Percentiles rank a stretch among this genome's conserved stretches.
Evolutionary conservation across 2,329 filamentous ascomycete genomes (phyloP).

Genomic region (Akanthomyces uredinophilus): DNA sequence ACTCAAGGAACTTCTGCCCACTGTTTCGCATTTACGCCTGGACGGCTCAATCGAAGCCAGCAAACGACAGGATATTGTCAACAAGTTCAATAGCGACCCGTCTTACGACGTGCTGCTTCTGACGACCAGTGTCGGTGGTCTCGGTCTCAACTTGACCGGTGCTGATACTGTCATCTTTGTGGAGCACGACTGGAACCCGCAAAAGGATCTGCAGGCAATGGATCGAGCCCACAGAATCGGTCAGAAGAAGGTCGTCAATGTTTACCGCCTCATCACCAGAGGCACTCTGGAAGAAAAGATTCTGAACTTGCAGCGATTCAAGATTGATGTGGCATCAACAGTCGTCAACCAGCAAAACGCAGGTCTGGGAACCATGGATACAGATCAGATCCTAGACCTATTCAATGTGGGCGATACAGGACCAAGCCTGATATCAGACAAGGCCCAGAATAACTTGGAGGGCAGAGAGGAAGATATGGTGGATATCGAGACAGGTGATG

Average conservation of each 20-base stretch:
- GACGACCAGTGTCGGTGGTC: constrained; percentile 90
- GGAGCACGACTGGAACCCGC: constrained; percentile 99
- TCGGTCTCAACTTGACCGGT: constrained; percentile 91
- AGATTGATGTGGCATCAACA: constrained; percentile 96
- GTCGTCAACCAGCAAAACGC: constrained; percentile 99
- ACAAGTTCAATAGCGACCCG: constrained; percentile 96
- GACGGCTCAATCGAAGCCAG: constrained; percentile 91
- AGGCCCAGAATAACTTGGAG: constrained; percentile 52
- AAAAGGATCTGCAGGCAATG: constrained; percentile 98
- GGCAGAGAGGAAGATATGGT: constrained; percentile 80
- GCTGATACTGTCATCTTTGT: constrained; percentile 99
- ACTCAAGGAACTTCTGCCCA: constrained; percentile 82
- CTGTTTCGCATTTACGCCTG: constrained; percentile 87
- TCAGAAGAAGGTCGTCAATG: constrained; percentile 99
- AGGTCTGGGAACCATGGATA: constrained; percentile 91
- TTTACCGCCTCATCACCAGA: constrained; percentile 92
- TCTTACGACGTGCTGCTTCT: constrained; percentile 91
- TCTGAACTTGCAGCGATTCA: constrained; percentile 94
- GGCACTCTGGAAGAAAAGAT: constrained; percentile 99
- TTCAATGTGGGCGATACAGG: constrained; percentile 85
- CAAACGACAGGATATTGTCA: constrained; percentile 94
- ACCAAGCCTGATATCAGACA: constrained; percentile 58
- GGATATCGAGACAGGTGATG: constrained; percentile 85
- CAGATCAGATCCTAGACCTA: constrained; percentile 93
- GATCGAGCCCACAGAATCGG: constrained; percentile 96